phyloP scores from a whole-genome alignment of 1,284 basidiomycete species.

The Trametes polyzona region DNA sequence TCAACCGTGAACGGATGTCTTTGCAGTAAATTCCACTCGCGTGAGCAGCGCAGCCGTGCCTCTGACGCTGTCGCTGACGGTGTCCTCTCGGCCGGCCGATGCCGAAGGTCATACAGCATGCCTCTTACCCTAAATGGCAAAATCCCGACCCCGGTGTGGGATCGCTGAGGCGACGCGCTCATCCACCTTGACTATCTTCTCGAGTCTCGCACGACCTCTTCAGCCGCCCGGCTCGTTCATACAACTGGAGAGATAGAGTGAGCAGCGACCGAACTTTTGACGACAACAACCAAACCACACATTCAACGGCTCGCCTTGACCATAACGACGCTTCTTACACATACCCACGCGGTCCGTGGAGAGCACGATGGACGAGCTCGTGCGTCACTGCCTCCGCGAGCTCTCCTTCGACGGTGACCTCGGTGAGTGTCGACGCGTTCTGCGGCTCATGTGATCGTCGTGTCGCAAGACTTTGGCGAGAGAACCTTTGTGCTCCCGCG shows the following conservation, averaged over 20 bases:
- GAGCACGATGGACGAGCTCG: conserved; percentile 80
- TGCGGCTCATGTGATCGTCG: conserved; percentile 22
- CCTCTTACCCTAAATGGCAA: not conserved
- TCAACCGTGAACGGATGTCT: not conserved
- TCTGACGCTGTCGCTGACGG: too few species aligned
- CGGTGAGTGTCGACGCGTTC: conserved; percentile 51
- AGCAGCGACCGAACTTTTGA: too few species aligned
- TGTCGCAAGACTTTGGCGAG: conserved; percentile 4
- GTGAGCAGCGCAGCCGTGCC: too few species aligned
- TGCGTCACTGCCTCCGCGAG: conserved; percentile 76
- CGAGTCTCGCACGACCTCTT: too few species aligned
- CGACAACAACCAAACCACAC: not conserved
- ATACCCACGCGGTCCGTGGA: too few species aligned
- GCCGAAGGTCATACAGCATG: conserved; percentile 8
- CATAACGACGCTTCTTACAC: too few species aligned
- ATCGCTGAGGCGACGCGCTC: not conserved
- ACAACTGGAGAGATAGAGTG: too few species aligned
- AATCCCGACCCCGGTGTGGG: not conserved
- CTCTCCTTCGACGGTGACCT: conserved; percentile 84
- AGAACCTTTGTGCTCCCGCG: not conserved
- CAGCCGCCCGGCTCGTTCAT: too few species aligned
- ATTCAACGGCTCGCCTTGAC: too few species aligned
- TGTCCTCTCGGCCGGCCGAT: not conserved
- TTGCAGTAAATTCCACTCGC: not conserved
- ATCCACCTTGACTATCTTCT: not conserved